Evolutionary conservation across 345 rosid species (phyloP).

Genomic region (rapeseed (Brassica napus)): Da-Ae NC_063435.1:4630501-4631000

Average conservation of each 20-base stretch:
- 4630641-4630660: conserved; percentile 46
- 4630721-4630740: conserved; percentile 2
- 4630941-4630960: conserved; percentile 8
- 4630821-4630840: conserved; percentile 28
- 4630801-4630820: conserved; percentile 38
- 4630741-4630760: conserved; percentile 26
- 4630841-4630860: conserved; percentile 39
- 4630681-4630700: not conserved
- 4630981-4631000: not conserved
- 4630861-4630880: conserved; percentile 36
- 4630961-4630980: conserved; percentile 36
- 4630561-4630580: conserved; percentile 66
- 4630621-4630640: conserved; percentile 44
- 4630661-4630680: conserved; percentile 27
- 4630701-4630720: not conserved
- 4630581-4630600: conserved; percentile 80
- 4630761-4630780: conserved; percentile 38
- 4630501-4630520: conserved; percentile 55
- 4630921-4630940: conserved; percentile 4
- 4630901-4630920: not conserved
- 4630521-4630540: conserved; percentile 58
- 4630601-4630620: conserved; percentile 64
- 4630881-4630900: not conserved
- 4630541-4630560: conserved; percentile 73
- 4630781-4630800: conserved; percentile 40